Evolutionary conservation across 257 asterid genomes (phyloP), one percentile per base, ranked within the genome.

Genomic region (Nicotiana undulata): DNA sequence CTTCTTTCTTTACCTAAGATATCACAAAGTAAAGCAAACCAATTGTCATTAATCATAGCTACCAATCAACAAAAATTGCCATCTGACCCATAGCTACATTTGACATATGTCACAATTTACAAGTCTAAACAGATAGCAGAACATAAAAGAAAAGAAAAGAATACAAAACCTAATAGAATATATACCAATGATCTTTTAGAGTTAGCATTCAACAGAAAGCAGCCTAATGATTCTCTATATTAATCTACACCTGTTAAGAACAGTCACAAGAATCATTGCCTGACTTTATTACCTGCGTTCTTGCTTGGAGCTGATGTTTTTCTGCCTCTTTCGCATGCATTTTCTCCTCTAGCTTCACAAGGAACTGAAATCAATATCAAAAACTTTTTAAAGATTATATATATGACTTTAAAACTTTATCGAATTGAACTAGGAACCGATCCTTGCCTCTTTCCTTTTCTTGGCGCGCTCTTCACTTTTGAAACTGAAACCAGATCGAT

Each of bases 371-470:
- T 22, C 55, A 52, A 55, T 76, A 20, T 44, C 34, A 64, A 63
- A 6, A 34, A 17, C 9, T 11, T 63, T 0, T 6, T 66, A 28
- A 18, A 79, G 63, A 13, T 29, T 64, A 5, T 3, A 31, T 3
- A 31, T n/a, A 64, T 46, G 3, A 40, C 16, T 28, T 49, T 22
- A 29, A 51, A 64, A 49, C 15, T 44, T 29, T 20, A 66, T 18
- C 13, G 5, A 24, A 12, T 24, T 13, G 60, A 64, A 1, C 26
- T 64, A 63, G 10, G 46, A 64, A 11, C 0, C 9, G 1, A 4
- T 17, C 58, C 93, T 77, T 80, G 85, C 97, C 94, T 93, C 91
- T 86, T 89, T 90, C 82, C 93, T 88, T 83, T 81, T 90, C 85
- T 81, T 92, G 3, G 91, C 88, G 1, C 85, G 90, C 66, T 81